These are phyloP conservation scores for Phytophthora pluvialis DNA, from an alignment of 352 stramenopile species.

Conservation along the genomic window DNA sequence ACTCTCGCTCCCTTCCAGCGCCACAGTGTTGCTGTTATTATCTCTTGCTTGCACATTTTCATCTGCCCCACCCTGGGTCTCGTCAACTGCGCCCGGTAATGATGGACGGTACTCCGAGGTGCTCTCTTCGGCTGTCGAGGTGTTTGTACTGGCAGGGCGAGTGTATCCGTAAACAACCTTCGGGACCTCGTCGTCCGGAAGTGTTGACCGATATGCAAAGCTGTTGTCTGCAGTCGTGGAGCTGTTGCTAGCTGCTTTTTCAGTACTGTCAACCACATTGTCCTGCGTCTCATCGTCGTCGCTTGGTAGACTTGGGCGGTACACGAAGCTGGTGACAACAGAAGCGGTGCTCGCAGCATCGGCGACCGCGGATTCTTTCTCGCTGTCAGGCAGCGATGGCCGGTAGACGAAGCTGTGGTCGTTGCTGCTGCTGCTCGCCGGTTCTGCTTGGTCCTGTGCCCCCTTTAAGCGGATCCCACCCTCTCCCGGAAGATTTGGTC, in stretches of 20 bases:
- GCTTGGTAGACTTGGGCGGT: constrained; percentile 9
- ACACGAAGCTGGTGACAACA: not conserved
- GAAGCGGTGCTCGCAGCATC: not conserved
- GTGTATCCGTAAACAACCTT: not conserved
- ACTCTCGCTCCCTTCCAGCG: not conserved
- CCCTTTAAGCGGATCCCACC: not conserved
- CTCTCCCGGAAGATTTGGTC: not conserved
- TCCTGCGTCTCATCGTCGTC: not conserved
- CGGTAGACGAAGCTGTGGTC: constrained; percentile 9
- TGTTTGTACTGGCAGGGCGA: not conserved
- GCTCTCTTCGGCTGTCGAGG: not conserved
- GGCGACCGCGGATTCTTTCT: not conserved
- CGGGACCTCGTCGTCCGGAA: constrained; percentile 7
- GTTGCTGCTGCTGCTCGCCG: not conserved
- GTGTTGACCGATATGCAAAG: constrained; percentile 9
- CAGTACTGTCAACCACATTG: not conserved
- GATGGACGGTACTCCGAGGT: constrained; percentile 14
- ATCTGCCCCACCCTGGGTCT: too few relatives aligned
- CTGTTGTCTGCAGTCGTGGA: not conserved
- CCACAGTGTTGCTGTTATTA: not conserved
- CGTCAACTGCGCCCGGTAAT: not conserved
- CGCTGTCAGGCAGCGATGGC: not conserved
- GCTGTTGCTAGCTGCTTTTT: not conserved
- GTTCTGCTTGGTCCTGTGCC: not conserved
- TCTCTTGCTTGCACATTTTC: too few relatives aligned